A percentile compares a stretch with the other conserved stretches of the same genome.
phyloP scores from a whole-genome alignment of 2,329 filamentous ascomycete species.

The Chaetomiaceae sp. region DNA sequence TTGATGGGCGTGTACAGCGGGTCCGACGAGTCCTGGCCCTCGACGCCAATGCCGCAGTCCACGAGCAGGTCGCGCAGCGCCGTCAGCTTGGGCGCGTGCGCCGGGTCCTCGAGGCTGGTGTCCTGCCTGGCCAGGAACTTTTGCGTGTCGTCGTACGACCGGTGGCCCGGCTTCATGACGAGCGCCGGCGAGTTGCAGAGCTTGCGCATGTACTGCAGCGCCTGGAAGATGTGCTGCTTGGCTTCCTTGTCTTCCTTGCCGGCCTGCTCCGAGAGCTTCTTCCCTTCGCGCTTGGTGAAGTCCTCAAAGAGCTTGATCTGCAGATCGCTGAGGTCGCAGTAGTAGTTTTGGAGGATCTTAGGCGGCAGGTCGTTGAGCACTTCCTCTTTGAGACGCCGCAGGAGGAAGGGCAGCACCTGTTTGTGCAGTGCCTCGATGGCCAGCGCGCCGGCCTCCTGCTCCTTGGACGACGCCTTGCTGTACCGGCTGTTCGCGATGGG shows the following conservation, averaged over 20 bases:
- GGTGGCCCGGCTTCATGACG: conserved; percentile 91
- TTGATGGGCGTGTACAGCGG: conserved; percentile 77
- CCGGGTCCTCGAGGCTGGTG: conserved; percentile 75
- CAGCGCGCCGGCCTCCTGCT: conserved; percentile 92
- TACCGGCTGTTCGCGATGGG: conserved; percentile 92
- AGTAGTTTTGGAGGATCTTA: conserved; percentile 99
- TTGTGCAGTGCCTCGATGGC: conserved; percentile 98
- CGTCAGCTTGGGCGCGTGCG: conserved; percentile 86
- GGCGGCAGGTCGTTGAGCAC: conserved; percentile 93
- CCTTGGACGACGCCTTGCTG: conserved; percentile 95
- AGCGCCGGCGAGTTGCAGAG: conserved; percentile 95
- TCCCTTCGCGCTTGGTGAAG: conserved; percentile 89
- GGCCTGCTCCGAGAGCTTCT: conserved; percentile 78
- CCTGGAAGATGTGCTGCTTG: conserved; percentile 99
- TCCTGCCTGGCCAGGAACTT: conserved; percentile 71
- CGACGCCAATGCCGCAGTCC: conserved; percentile 93
- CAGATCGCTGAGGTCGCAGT: conserved; percentile 92
- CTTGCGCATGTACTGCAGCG: conserved; percentile 98
- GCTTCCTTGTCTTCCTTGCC: conserved; percentile 82
- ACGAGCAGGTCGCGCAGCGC: conserved; percentile 89
- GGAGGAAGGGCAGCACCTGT: conserved; percentile 91
- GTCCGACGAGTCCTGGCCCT: conserved; percentile 56
- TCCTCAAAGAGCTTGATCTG: conserved; percentile 95
- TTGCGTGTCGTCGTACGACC: conserved; percentile 84
- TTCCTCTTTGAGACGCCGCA: conserved; percentile 95